Conservation (phyloP, 495 filamentous ascomycete genomes). For the Endocarpon pusillum region DNA sequence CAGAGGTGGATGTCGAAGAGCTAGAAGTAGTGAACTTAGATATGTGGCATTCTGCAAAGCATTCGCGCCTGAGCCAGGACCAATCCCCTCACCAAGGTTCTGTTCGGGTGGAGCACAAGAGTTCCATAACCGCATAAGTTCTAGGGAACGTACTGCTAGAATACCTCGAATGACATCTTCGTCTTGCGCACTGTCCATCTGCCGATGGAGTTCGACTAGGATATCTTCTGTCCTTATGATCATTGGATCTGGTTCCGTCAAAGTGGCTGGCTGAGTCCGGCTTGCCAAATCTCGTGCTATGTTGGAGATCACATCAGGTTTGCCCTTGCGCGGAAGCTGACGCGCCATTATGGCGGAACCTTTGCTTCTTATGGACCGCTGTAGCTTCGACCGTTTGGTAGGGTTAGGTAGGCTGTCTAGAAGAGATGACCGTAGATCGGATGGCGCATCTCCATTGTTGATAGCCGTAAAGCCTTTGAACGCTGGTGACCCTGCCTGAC, state of each 20-base stretch:
- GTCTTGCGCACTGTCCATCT: too few relatives aligned
- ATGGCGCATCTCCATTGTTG: not conserved
- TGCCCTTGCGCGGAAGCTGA: slow-evolving; percentile 26
- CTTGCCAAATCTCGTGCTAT: slow-evolving; percentile 28
- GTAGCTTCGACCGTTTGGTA: not conserved
- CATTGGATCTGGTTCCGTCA: slow-evolving; percentile 27
- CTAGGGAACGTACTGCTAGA: too few relatives aligned
- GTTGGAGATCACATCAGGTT: slow-evolving; percentile 29
- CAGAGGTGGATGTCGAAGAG: slow-evolving; percentile 51
- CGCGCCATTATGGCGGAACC: too few relatives aligned
- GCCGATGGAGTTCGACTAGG: too few relatives aligned
- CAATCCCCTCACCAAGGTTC: slow-evolving; percentile 36
- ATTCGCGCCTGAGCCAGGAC: slow-evolving; percentile 40
- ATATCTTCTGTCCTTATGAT: slow-evolving; percentile 30
- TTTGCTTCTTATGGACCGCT: slow-evolving; percentile 16
- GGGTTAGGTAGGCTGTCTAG: not conserved
- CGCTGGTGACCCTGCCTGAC: too few relatives aligned
- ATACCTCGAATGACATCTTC: too few relatives aligned
- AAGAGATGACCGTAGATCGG: slow-evolving; percentile 1
- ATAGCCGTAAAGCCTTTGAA: too few relatives aligned
- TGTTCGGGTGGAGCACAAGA: too few relatives aligned
- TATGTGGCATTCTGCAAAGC: slow-evolving; percentile 55
- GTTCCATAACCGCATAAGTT: too few relatives aligned
- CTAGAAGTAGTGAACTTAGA: slow-evolving; percentile 50
- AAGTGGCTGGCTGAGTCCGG: slow-evolving; percentile 14